These are phyloP conservation scores for Ophiocordyceps unilateralis DNA, from an alignment of 2,329 filamentous ascomycete genomes.

Conservation along the genomic window DNA sequence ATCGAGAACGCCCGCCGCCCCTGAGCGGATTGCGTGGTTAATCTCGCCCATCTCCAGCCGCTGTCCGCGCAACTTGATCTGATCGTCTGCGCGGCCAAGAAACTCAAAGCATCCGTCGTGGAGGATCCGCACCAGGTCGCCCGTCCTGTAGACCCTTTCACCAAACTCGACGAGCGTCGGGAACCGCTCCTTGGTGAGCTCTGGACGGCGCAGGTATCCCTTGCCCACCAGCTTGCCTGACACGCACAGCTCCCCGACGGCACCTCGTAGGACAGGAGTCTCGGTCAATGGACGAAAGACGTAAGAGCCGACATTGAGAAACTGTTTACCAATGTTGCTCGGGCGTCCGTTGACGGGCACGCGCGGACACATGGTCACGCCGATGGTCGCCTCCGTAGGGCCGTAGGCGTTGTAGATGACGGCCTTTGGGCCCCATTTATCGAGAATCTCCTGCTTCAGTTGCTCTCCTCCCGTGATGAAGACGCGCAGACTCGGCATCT, in stretches of 20 bases:
- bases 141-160: constrained; percentile 67
- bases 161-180: constrained; percentile 39
- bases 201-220: constrained; percentile 66
- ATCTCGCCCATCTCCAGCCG: constrained; percentile 83
- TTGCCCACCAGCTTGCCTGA: constrained; percentile 76
- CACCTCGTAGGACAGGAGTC: constrained; percentile 57
- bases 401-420: constrained; percentile 90
- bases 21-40: constrained; percentile 59
- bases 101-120: constrained; percentile 76
- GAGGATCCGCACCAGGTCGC: constrained; percentile 69
- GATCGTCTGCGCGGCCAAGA: constrained; percentile 72
- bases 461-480: constrained; percentile 90
- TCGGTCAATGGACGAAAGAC: constrained; percentile 56
- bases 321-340: constrained; percentile 75
- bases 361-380: constrained; percentile 75
- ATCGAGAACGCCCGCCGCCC: constrained; percentile 41
- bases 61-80: constrained; percentile 82
- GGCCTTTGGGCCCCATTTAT: constrained; percentile 61
- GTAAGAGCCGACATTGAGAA: constrained; percentile 73
- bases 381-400: constrained; percentile 84
- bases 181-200: constrained; percentile 65
- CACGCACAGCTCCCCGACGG: constrained; percentile 74
- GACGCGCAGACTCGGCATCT: constrained; percentile 68
- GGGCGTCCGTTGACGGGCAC: constrained; percentile 64
- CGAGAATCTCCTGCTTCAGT: constrained; percentile 74